Evolutionary conservation across 352 stramenopile genomes (phyloP).

Genomic region (Globisporangium rhizosaccharum): DNA sequence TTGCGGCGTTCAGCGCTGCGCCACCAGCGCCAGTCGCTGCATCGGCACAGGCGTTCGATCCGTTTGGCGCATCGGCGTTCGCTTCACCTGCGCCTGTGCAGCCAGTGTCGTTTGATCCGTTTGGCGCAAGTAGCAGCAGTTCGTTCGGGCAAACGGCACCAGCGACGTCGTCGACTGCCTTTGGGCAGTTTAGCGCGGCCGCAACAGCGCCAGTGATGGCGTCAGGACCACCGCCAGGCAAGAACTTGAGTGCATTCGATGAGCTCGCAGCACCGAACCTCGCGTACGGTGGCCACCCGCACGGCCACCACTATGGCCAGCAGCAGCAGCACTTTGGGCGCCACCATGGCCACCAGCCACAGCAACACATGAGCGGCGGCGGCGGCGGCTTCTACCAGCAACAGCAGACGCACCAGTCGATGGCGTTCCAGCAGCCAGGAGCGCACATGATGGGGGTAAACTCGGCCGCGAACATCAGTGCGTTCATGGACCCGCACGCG

Average conservation of each 20-base stretch:
- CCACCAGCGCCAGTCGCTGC: slow-evolving; percentile 14
- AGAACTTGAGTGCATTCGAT: slow-evolving; percentile 67
- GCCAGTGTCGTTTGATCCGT: slow-evolving; percentile 25
- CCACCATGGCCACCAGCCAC: slow-evolving; percentile 18
- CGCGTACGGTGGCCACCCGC: slow-evolving; percentile 10
- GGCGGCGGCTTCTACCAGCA: slow-evolving; percentile 13
- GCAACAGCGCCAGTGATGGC: slow-evolving; percentile 2
- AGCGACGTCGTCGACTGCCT: neutral
- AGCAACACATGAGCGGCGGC: slow-evolving; percentile 16
- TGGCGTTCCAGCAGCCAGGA: slow-evolving; percentile 19
- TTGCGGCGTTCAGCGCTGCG: slow-evolving; percentile 33
- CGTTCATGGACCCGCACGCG: slow-evolving; percentile 31
- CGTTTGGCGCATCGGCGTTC: slow-evolving; percentile 30
- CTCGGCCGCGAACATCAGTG: slow-evolving; percentile 36
- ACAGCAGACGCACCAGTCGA: slow-evolving; percentile 16
- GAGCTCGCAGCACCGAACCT: slow-evolving; percentile 28
- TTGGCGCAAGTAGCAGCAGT: slow-evolving; percentile 2
- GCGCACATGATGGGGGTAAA: slow-evolving; percentile 10
- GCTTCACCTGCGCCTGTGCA: slow-evolving; percentile 12
- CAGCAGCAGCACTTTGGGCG: slow-evolving; percentile 15
- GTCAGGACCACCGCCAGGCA: slow-evolving; percentile 15
- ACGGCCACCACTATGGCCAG: slow-evolving; percentile 19
- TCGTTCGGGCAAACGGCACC: neutral
- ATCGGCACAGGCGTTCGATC: slow-evolving; percentile 20
- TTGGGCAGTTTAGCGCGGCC: slow-evolving; percentile 10